A percentile compares a stretch with the other conserved stretches of the same genome.
Evolutionary conservation across 2,329 filamentous ascomycete genomes (phyloP).

Genomic region (Nemania diffusa): DNA sequence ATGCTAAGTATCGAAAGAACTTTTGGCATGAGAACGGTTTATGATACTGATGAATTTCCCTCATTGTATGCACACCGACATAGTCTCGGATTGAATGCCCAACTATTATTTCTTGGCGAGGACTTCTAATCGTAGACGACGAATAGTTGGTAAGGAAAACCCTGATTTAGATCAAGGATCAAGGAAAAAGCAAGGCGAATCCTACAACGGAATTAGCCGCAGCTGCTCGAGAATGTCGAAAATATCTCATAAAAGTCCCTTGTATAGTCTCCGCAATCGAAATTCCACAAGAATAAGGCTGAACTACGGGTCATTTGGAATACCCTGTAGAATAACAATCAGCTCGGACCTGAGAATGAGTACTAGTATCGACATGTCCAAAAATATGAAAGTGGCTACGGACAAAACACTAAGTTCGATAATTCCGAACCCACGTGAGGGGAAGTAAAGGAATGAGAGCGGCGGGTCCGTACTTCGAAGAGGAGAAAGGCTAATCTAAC

Average conservation of each 20-base stretch:
- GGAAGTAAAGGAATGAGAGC: slow-evolving; percentile 20
- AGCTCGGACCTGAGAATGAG: neutral
- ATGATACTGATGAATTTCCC: neutral
- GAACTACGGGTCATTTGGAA: slow-evolving; percentile 19
- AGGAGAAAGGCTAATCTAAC: slow-evolving; percentile 19
- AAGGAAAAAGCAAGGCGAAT: neutral
- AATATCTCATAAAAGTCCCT: neutral
- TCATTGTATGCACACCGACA: neutral
- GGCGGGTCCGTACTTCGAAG: slow-evolving; percentile 16
- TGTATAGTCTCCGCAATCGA: slow-evolving; percentile 7
- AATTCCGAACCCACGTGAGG: slow-evolving; percentile 20
- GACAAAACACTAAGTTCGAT: slow-evolving; percentile 18
- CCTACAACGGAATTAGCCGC: slow-evolving; percentile 17
- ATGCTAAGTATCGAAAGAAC: neutral
- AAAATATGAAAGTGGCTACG: slow-evolving; percentile 22
- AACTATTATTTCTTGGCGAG: neutral
- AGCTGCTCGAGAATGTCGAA: neutral
- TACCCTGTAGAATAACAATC: slow-evolving; percentile 4
- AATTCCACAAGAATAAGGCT: slow-evolving; percentile 7
- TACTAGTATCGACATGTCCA: slow-evolving; percentile 17
- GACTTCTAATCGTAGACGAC: neutral
- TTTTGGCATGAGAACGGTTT: neutral
- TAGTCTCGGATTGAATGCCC: neutral
- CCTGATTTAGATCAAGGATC: neutral
- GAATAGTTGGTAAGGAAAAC: neutral